Conservation (phyloP, 164 flowering plant genomes). For the Sextonia rubra region DNA sequence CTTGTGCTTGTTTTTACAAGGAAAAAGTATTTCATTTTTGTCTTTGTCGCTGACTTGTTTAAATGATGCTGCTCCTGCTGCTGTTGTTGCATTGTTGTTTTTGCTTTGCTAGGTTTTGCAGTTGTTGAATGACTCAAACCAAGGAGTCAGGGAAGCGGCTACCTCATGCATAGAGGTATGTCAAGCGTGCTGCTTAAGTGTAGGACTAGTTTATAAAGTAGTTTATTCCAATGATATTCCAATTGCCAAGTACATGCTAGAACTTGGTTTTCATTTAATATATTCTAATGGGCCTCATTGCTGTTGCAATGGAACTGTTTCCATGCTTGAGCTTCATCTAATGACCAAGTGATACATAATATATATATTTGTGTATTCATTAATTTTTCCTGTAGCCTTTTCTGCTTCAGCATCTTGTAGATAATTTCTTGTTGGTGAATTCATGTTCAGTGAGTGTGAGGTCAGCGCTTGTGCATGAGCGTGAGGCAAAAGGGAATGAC, state of each 20-base stretch:
- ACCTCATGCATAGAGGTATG: constrained; percentile 86
- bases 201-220: neutral
- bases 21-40: neutral
- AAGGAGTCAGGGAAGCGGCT: constrained; percentile 89
- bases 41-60: neutral
- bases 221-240: neutral
- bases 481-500: neutral
- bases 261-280: neutral
- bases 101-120: constrained; percentile 63
- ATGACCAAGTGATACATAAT: neutral
- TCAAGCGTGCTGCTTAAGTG: neutral
- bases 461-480: neutral
- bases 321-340: neutral
- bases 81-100: neutral
- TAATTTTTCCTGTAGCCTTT: neutral
- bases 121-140: constrained; percentile 89
- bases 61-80: neutral
- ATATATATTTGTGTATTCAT: neutral
- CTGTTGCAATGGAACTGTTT: neutral
- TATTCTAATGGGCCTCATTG: neutral
- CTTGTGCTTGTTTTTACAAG: neutral
- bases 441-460: neutral
- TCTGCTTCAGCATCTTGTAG: neutral
- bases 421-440: no score
- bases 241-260: neutral